Conservation (phyloP, 2,329 filamentous ascomycete genomes). For the Aspergillus aculeatinus region DNA sequence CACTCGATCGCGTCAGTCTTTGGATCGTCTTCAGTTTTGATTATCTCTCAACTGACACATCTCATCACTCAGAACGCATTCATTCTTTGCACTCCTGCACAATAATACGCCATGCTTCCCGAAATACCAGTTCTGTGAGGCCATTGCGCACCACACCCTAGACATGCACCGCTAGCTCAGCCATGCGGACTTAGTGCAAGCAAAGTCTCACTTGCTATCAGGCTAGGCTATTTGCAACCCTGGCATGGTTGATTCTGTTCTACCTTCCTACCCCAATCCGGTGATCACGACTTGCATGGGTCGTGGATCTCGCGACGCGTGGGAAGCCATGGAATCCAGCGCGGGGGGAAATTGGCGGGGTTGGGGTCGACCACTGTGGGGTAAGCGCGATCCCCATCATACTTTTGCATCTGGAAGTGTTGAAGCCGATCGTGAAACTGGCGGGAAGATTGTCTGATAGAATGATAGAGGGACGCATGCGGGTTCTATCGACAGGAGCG, state of each 20-base stretch:
- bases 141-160: slow-evolving; percentile 61
- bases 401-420: neutral
- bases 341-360: neutral
- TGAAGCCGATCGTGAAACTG: neutral
- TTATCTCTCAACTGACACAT: too few relatives aligned
- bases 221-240: neutral
- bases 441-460: neutral
- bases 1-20: too few relatives aligned
- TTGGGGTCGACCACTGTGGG: neutral
- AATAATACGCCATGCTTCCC: slow-evolving; percentile 39
- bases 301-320: slow-evolving; percentile 16
- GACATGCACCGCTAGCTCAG: slow-evolving; percentile 59
- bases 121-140: slow-evolving; percentile 57
- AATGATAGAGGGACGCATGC: neutral
- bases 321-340: neutral
- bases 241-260: slow-evolving; percentile 13
- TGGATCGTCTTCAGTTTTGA: too few relatives aligned
- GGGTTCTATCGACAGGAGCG: neutral
- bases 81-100: slow-evolving; percentile 14
- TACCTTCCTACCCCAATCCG: slow-evolving; percentile 10
- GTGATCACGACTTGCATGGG: slow-evolving; percentile 23
- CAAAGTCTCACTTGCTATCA: slow-evolving; percentile 57
- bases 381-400: neutral
- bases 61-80: neutral
- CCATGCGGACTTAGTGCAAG: slow-evolving; percentile 55